Percentiles rank a stretch among this genome's conserved stretches.
Evolutionary conservation across 805 yeast species (phyloP).

Genomic region (Wickerhamomyces bovis): DNA sequence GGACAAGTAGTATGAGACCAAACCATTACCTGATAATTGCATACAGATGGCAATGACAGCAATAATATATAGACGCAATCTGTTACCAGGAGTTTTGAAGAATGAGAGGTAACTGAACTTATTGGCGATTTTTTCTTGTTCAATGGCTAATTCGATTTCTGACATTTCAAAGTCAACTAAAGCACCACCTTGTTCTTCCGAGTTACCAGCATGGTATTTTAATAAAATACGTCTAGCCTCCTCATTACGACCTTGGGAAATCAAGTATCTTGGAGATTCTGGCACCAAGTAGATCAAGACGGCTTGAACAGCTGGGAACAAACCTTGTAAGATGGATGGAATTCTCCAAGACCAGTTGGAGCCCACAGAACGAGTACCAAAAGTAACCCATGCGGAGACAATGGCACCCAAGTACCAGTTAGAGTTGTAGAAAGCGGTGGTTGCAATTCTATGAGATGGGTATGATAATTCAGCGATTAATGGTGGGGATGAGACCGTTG

Average conservation of each 20-base stretch:
- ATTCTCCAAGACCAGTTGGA: conserved; percentile 44
- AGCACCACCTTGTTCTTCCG: conserved; percentile 16
- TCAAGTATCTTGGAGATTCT: conserved; percentile 42
- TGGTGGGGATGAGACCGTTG: conserved; percentile 39
- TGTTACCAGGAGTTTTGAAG: conserved; percentile 29
- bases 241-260: conserved; percentile 34
- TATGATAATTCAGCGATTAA: conserved; percentile 44
- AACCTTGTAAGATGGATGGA: conserved; percentile 45
- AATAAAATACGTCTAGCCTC: conserved; percentile 38
- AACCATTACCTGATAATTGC: conserved; percentile 46
- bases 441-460: conserved; percentile 35
- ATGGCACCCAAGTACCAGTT: conserved; percentile 47
- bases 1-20: conserved; percentile 43
- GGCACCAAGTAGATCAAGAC: conserved; percentile 34
- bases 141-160: conserved; percentile 35
- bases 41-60: conserved; percentile 27
- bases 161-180: conserved; percentile 33
- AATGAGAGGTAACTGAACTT: conserved; percentile 31
- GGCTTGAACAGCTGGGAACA: conserved; percentile 38
- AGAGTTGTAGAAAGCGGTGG: conserved; percentile 40
- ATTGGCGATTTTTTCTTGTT: conserved; percentile 31
- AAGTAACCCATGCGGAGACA: conserved; percentile 44
- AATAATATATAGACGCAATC: conserved; percentile 34
- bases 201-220: conserved; percentile 33
- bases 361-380: conserved; percentile 31